Conservation (phyloP, 1,284 basidiomycete genomes). For the Heliocybe sulcata region DNA sequence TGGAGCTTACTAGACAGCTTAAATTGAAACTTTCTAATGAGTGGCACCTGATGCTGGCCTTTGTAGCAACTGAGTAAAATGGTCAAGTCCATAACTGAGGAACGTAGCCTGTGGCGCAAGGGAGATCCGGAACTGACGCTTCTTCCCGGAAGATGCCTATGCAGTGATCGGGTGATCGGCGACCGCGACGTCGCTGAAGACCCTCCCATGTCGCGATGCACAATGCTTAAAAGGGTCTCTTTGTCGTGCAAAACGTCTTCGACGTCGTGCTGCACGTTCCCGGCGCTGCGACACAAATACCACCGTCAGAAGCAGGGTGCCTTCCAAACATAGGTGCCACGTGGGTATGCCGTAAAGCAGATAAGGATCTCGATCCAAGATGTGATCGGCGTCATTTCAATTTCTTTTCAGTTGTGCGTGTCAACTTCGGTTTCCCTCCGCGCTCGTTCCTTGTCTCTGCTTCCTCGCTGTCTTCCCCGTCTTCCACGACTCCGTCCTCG, state of each 20-base stretch:
- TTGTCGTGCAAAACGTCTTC: background rate
- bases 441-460: constrained; percentile 1
- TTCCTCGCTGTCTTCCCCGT: constrained; percentile 6
- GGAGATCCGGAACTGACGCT: background rate
- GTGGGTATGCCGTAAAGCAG: background rate
- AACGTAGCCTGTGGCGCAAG: background rate
- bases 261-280: background rate
- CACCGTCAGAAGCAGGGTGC: background rate
- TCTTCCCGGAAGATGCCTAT: background rate
- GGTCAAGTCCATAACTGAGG: no score
- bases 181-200: background rate
- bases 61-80: no score
- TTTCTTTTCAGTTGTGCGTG: background rate
- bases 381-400: constrained; percentile 2
- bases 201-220: background rate
- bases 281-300: background rate
- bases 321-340: background rate
- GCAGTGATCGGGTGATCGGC: background rate
- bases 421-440: background rate
- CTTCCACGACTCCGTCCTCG: background rate
- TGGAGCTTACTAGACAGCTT: background rate
- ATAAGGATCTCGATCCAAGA: constrained; percentile 4
- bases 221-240: no score
- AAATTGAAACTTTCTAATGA: background rate
- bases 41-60: no score